Base-by-base conservation (phyloP, 2,329 filamentous ascomycete genomes). In the Pseudocercospora pini-densiflorae region DNA sequence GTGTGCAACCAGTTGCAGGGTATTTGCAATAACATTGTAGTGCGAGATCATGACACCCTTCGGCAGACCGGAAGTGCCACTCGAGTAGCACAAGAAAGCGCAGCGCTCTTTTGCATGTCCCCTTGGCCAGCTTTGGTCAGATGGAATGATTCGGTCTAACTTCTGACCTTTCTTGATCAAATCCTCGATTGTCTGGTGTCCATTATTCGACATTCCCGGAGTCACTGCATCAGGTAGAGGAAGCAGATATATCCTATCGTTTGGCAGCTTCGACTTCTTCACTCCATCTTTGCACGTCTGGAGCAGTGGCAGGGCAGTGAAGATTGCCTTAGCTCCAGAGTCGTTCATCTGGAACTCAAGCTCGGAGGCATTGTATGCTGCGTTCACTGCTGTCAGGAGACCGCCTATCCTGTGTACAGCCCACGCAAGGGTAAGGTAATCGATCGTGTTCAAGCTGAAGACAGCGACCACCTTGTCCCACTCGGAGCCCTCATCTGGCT, bases 391-490 rank as follows among this genome's bases (percentile, higher is more conserved):
- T 0, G 89, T 90, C 64, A 89, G 85, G 64, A 94, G 85, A 67
- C 91, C 92, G n/a, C 88, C 88, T 14, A 94, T 80, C 64, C 90
- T 86, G 77, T 94, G 92, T 16, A 91, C 85, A 2, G 92, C 90
- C 85, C 91, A 92, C 45, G 87, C 87, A 31, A 93, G 79, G 4
- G 91, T 87, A 67, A 93, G 80, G 61, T 90, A 92, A 78, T 95
- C 92, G 69, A 95, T 88, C 87, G 92, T 92, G 76, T 96, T 96
- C 66, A 93, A 79, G n/a, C 90, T 89, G 80, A 92, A 96, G 29
- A 94, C 82, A 4, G 84, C 90, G 57, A 92, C 82, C 24, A 94
- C 90, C 77, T 93, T 93, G 74, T 95, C 92, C 90, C 90, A 95
- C 76, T 94, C 91, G 0, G 87, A 87, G 12, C 90, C 92, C 64